Percentiles rank a stretch among this genome's conserved stretches.
These are phyloP conservation scores for Paraleonurus japonicus DNA, from an alignment of 257 asterid species.

Conservation along the genomic window DNA sequence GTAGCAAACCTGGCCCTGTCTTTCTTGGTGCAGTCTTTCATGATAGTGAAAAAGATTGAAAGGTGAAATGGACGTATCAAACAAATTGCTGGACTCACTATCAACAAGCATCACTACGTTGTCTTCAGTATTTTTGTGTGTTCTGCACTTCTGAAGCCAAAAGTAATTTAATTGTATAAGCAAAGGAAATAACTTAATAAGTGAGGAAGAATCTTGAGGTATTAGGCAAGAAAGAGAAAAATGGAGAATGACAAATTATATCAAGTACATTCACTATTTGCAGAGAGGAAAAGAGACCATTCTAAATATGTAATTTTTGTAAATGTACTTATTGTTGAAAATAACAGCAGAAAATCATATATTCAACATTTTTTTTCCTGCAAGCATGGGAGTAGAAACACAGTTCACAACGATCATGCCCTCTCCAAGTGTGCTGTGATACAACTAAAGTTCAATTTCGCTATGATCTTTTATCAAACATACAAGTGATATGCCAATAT, in stretches of 20 bases:
- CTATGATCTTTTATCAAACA: background rate
- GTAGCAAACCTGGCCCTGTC: constrained; percentile 49
- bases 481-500: background rate
- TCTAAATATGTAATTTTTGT: background rate
- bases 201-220: background rate
- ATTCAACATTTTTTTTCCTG: background rate
- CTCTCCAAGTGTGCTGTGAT: background rate
- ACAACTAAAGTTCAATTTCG: background rate
- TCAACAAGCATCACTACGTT: constrained; percentile 38
- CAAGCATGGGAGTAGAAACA: background rate
- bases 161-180: constrained; percentile 23
- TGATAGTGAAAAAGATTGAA: constrained; percentile 60
- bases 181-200: constrained; percentile 13
- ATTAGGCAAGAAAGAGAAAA: background rate
- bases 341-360: background rate
- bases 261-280: constrained; percentile 2
- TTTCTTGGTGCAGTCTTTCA: constrained; percentile 68
- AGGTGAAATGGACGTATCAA: constrained; percentile 62
- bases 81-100: constrained; percentile 35
- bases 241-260: background rate
- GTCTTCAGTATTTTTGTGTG: constrained; percentile 40
- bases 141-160: constrained; percentile 63
- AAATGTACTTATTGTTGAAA: background rate
- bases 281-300: background rate
- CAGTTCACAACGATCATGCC: background rate